phyloP scores from a whole-genome alignment of 805 yeast species.

The Lachancea quebecensis region DNA sequence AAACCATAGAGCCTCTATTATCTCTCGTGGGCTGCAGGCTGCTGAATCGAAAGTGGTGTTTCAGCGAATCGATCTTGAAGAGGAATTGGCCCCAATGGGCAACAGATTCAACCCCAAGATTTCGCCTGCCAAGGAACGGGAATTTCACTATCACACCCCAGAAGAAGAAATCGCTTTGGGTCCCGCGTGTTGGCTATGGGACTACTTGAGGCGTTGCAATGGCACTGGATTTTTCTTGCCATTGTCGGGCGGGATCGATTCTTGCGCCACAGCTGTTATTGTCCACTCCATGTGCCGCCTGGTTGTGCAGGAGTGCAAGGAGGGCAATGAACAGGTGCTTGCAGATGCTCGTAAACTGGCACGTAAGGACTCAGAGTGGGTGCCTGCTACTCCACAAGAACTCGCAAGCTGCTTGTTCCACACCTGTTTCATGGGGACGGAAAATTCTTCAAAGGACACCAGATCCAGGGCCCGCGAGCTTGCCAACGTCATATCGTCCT shows the following conservation, averaged over 20 bases:
- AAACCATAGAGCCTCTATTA: conserved; percentile 59
- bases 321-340: conserved; percentile 72
- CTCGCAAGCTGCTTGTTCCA: conserved; percentile 73
- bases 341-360: conserved; percentile 67
- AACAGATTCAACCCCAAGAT: conserved; percentile 55
- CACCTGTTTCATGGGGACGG: conserved; percentile 93
- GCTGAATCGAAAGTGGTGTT: conserved; percentile 31
- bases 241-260: conserved; percentile 93
- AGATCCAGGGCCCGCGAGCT: conserved; percentile 73
- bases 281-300: conserved; percentile 91
- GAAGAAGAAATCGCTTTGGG: conserved; percentile 97
- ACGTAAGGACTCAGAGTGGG: conserved; percentile 47
- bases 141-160: conserved; percentile 64
- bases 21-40: conserved; percentile 73
- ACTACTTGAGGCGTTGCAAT: conserved; percentile 82
- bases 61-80: conserved; percentile 52
- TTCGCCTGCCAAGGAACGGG: conserved; percentile 47
- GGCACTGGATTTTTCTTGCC: conserved; percentile 93
- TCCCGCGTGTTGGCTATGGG: conserved; percentile 99
- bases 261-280: conserved; percentile 94
- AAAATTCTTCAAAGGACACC: conserved; percentile 84
- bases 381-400: conserved; percentile 69
- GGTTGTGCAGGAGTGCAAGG: conserved; percentile 59
- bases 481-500: conserved; percentile 72
- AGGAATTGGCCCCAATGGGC: conserved; percentile 58